A percentile compares a stretch with the other conserved stretches of the same genome.
phyloP scores from a whole-genome alignment of 768 basidiomycete genomes.

The Trichaptum fuscoviolaceum region DNA sequence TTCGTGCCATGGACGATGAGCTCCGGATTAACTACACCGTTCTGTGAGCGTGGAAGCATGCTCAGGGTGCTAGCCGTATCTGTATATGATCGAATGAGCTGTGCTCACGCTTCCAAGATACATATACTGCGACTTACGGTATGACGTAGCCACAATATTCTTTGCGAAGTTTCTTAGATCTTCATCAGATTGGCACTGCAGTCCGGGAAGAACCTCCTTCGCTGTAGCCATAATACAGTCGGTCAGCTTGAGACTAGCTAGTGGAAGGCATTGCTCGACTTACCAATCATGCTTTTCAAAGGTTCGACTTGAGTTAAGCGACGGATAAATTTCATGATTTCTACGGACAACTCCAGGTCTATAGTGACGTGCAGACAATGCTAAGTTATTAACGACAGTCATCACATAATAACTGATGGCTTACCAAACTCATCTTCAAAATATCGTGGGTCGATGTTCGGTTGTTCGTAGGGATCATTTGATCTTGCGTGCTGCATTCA shows the following conservation, averaged over 20 bases:
- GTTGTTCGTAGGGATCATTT: constrained; percentile 21
- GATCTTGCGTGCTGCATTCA: constrained; percentile 17
- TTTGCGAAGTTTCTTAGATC: constrained; percentile 24
- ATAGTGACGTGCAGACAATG: background rate
- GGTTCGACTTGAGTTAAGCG: constrained; percentile 20
- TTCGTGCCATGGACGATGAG: constrained; percentile 30
- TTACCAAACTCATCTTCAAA: constrained; percentile 27
- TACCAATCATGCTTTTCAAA: constrained; percentile 21
- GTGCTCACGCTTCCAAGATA: no score
- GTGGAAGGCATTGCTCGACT: background rate
- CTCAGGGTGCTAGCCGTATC: no score
- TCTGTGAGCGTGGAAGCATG: no score
- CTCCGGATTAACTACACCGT: no score
- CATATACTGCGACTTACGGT: constrained; percentile 16
- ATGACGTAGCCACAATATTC: constrained; percentile 16
- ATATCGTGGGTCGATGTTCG: constrained; percentile 27
- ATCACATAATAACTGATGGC: background rate
- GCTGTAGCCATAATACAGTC: constrained; percentile 15
- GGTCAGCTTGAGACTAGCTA: background rate
- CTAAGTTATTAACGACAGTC: background rate
- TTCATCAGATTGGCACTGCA: constrained; percentile 23
- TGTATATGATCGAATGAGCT: no score
- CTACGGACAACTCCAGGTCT: constrained; percentile 26
- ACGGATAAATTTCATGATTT: constrained; percentile 25
- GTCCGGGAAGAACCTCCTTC: constrained; percentile 26